A percentile compares a stretch with the other conserved stretches of the same genome.
phyloP scores from a whole-genome alignment of 306 rosid genomes.

The Adenanthera pavonina region DNA sequence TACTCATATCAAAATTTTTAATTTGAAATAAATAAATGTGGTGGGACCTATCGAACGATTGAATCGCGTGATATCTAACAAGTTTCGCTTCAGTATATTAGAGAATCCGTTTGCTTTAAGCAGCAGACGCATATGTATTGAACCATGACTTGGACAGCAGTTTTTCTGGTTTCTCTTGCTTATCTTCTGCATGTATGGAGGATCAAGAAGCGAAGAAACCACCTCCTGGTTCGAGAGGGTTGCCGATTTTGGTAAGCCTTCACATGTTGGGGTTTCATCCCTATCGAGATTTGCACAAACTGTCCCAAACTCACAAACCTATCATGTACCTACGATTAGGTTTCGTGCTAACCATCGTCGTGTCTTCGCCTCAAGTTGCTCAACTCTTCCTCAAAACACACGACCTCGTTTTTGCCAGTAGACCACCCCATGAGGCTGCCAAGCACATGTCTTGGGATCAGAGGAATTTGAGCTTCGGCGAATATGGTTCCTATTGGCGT shows the following conservation, averaged over 20 bases:
- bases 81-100: background rate
- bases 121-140: background rate
- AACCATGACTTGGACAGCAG: slow-evolving; percentile 26
- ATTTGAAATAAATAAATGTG: no score
- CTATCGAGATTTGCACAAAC: slow-evolving; percentile 53
- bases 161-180: slow-evolving; percentile 43
- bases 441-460: slow-evolving; percentile 56
- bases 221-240: slow-evolving; percentile 81
- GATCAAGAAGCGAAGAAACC: slow-evolving; percentile 45
- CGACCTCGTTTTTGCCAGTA: slow-evolving; percentile 64
- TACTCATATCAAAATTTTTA: no score
- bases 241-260: slow-evolving; percentile 67
- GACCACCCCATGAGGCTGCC: slow-evolving; percentile 54
- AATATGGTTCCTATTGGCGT: slow-evolving; percentile 77
- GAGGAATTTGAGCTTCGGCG: slow-evolving; percentile 43
- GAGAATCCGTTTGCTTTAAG: background rate
- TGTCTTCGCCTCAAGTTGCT: slow-evolving; percentile 75
- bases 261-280: slow-evolving; percentile 59
- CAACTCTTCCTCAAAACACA: slow-evolving; percentile 70
- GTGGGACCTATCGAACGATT: no score
- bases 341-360: slow-evolving; percentile 56
- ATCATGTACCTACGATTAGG: slow-evolving; percentile 68
- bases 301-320: slow-evolving; percentile 64
- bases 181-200: slow-evolving; percentile 42
- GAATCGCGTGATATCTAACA: no score